phyloP scores from a whole-genome alignment of 2,329 filamentous ascomycete species.

The Sclerotinia borealis region DNA sequence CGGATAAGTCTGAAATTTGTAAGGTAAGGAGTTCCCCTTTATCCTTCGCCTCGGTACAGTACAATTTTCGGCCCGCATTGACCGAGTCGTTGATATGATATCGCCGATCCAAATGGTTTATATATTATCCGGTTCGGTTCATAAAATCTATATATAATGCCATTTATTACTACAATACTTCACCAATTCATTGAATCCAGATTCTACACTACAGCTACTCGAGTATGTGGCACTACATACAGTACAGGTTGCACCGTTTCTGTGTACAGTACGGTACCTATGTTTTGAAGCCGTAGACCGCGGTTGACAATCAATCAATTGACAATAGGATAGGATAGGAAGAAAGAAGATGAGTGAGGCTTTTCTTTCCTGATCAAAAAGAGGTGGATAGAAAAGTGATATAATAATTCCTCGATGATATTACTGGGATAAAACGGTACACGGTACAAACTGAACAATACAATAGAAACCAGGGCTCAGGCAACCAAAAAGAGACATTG shows the following conservation, averaged over 20 bases:
- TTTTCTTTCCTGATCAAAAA: no score
- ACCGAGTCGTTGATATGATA: neutral
- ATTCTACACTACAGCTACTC: no score
- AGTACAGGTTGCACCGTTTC: neutral
- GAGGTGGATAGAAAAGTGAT: no score
- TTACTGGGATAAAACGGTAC: neutral
- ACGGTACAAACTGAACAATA: neutral
- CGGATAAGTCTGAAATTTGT: neutral
- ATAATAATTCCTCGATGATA: neutral
- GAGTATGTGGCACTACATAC: no score
- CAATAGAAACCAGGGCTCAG: neutral
- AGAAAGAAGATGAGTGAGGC: neutral
- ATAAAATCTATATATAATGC: neutral
- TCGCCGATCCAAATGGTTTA: conserved; percentile 4
- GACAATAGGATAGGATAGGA: no score
- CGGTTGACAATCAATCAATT: neutral
- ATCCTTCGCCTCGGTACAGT: conserved; percentile 2
- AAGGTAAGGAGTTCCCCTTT: neutral
- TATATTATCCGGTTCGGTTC: neutral
- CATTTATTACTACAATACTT: neutral
- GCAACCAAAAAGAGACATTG: neutral
- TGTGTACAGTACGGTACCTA: no score
- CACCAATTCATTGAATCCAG: no score
- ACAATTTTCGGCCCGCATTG: neutral
- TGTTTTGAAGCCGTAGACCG: neutral